Conservation (phyloP, 768 basidiomycete genomes). For the Xerocomellus intermedius region DNA sequence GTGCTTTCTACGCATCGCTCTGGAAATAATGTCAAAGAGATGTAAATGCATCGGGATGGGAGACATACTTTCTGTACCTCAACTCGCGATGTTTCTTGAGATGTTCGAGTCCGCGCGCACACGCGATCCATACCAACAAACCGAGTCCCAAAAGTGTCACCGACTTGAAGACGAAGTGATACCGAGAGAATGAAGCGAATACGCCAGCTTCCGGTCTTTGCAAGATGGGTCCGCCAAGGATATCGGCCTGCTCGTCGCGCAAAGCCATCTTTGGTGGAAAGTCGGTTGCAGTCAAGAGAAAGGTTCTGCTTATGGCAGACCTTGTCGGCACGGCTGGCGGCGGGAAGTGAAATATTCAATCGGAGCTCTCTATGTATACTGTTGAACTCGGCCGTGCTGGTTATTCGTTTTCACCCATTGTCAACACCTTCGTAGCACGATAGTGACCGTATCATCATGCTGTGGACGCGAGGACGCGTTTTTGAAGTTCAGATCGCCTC, state of each 20-base stretch:
- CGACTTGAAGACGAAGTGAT: constrained; percentile 37
- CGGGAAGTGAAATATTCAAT: constrained; percentile 24
- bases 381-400: not conserved
- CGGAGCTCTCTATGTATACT: constrained; percentile 16
- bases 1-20: constrained; percentile 70
- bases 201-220: constrained; percentile 33
- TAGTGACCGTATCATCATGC: not conserved
- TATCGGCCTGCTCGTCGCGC: constrained; percentile 66
- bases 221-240: constrained; percentile 58
- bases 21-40: constrained; percentile 31
- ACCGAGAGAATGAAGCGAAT: constrained; percentile 33
- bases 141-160: constrained; percentile 36
- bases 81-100: constrained; percentile 61
- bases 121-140: constrained; percentile 35
- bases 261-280: constrained; percentile 43
- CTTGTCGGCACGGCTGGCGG: constrained; percentile 17
- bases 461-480: not conserved
- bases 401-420: not conserved
- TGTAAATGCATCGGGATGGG: not conserved
- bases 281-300: constrained; percentile 21
- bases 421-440: not conserved
- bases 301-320: constrained; percentile 8
- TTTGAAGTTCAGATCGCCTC: constrained; percentile 19
- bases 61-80: constrained; percentile 60
- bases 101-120: constrained; percentile 41